A percentile compares a stretch with the other conserved stretches of the same genome.
Evolutionary conservation across 495 filamentous ascomycete species (phyloP).

Genomic region (Tricharina praecox): DNA sequence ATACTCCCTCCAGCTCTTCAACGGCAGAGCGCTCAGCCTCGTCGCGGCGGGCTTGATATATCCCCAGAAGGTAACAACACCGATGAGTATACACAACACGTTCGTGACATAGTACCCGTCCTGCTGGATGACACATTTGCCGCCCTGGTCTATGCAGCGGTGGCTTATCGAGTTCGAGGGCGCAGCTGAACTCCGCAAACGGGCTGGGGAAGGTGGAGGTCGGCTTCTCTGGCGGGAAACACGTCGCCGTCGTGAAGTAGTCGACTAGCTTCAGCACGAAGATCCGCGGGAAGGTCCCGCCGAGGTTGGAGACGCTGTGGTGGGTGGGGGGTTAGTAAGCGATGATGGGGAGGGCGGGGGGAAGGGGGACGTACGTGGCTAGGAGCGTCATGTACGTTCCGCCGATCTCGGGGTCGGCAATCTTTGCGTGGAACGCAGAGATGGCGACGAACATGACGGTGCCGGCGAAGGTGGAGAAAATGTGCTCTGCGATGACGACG

Average conservation of each 20-base stretch:
- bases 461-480: conserved; percentile 88
- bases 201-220: conserved; percentile 23
- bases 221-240: no score
- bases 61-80: conserved; percentile 59
- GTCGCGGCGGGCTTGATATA: conserved; percentile 72
- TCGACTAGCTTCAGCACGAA: conserved; percentile 92
- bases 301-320: conserved; percentile 76
- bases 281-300: conserved; percentile 88
- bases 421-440: conserved; percentile 84
- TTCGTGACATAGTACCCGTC: conserved; percentile 96
- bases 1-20: conserved; percentile 61
- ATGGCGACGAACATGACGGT: conserved; percentile 97
- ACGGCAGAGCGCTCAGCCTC: conserved; percentile 63
- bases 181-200: conserved; percentile 64
- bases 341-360: background rate
- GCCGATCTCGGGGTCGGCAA: conserved; percentile 86
- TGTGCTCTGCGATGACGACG: conserved; percentile 76
- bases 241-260: conserved; percentile 73
- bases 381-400: conserved; percentile 98
- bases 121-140: conserved; percentile 50
- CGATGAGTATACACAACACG: conserved; percentile 74
- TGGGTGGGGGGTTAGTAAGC: background rate
- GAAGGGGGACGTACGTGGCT: conserved; percentile 61
- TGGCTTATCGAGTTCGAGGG: conserved; percentile 70
- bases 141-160: conserved; percentile 58